Conservation (phyloP, 2,329 filamentous ascomycete genomes). For the Niveomyces coronatus region DNA sequence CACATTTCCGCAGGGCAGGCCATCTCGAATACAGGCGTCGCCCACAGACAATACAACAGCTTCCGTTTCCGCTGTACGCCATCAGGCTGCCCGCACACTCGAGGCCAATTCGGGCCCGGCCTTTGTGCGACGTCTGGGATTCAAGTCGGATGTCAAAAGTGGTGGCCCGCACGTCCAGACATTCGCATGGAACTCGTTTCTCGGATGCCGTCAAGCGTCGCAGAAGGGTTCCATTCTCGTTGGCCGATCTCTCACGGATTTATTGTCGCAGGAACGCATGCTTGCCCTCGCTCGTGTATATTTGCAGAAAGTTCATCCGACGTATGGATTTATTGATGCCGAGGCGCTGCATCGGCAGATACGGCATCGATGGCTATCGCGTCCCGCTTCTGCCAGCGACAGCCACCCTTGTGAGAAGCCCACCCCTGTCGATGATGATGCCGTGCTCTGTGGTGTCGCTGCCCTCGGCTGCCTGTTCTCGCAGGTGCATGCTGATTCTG, state of each 20-base stretch:
- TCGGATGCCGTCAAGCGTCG: conserved; percentile 18
- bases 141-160: conserved; percentile 41
- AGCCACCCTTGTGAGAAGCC: too few relatives aligned
- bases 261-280: conserved; percentile 39
- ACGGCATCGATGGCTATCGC: conserved; percentile 24
- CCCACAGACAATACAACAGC: conserved; percentile 12
- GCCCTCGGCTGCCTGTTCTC: conserved; percentile 44
- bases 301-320: conserved; percentile 41
- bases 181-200: conserved; percentile 43
- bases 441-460: conserved; percentile 43
- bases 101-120: conserved; percentile 49
- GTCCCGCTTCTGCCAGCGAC: too few relatives aligned
- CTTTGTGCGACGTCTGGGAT: conserved; percentile 41
- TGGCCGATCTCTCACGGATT: conserved; percentile 30
- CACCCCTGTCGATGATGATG: too few relatives aligned
- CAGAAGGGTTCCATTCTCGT: conserved; percentile 16
- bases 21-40: conserved; percentile 6
- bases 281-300: conserved; percentile 33
- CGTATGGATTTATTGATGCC: conserved; percentile 39
- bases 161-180: conserved; percentile 42
- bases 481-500: conserved; percentile 25
- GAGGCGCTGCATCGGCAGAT: conserved; percentile 22
- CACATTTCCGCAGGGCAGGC: conserved; percentile 3
- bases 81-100: conserved; percentile 26
- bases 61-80: conserved; percentile 16